These are phyloP conservation scores for Pseudocercospora eumusae DNA, from an alignment of 2,329 filamentous ascomycete genomes.

Conservation along the genomic window DNA sequence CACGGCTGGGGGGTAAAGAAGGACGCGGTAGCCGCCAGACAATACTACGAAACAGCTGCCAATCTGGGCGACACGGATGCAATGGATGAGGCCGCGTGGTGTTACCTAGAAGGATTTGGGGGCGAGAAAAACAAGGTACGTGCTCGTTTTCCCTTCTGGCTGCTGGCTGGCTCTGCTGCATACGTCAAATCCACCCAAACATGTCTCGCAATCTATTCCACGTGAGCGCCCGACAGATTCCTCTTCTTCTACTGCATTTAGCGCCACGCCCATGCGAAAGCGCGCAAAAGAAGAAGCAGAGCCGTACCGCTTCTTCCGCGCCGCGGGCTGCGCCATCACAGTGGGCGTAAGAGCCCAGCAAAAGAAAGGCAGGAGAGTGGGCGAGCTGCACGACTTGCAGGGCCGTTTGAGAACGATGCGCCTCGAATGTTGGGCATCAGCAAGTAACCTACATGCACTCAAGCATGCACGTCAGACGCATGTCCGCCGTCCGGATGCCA, in stretches of 20 bases:
- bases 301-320: slow-evolving; percentile 8
- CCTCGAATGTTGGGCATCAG: slow-evolving; percentile 28
- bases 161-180: background rate
- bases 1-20: slow-evolving; percentile 90
- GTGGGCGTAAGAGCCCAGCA: slow-evolving; percentile 6
- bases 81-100: slow-evolving; percentile 97
- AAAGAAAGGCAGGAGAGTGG: background rate
- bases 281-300: background rate
- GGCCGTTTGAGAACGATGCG: slow-evolving; percentile 11
- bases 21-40: slow-evolving; percentile 78
- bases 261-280: slow-evolving; percentile 6
- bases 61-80: slow-evolving; percentile 96
- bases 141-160: slow-evolving; percentile 32
- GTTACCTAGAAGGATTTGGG: slow-evolving; percentile 94
- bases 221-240: slow-evolving; percentile 12
- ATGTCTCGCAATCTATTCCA: slow-evolving; percentile 22
- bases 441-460: slow-evolving; percentile 3
- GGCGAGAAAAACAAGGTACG: slow-evolving; percentile 98
- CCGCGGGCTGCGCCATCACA: slow-evolving; percentile 3
- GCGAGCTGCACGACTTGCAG: slow-evolving; percentile 7
- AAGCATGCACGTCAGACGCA: slow-evolving; percentile 28
- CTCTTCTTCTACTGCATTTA: slow-evolving; percentile 7
- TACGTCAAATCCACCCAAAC: slow-evolving; percentile 11
- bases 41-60: slow-evolving; percentile 97
- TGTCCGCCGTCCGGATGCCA: slow-evolving; percentile 8